Evolutionary conservation across 2,329 filamentous ascomycete species (phyloP), one percentile per base, ranked within the genome.

Genomic region (Aspergillus sp.): DNA sequence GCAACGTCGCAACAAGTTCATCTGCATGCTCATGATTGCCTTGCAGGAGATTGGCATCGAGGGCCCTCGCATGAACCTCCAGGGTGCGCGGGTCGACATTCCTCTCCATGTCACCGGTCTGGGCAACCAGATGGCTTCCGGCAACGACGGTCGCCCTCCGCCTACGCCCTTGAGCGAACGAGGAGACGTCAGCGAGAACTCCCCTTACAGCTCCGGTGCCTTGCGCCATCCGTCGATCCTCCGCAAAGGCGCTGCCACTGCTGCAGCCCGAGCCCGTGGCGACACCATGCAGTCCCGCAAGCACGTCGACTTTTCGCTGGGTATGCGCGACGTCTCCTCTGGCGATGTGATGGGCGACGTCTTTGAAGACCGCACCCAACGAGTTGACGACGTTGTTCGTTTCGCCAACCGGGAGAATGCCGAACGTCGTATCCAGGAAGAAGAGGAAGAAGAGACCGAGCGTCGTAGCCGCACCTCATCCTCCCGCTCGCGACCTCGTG

Each of bases 1-100:
- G 2, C 91, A 90, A 67, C 87, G 94, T 18, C 90, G 95, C 69
- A 97, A 97, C 82, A 95, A 93, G 73, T 96, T 98, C 76, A 92
- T 96, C 65, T 92, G 90, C 64, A 92, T 95, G 62, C 81, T 98
- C 70, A 96, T 96, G 89, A 82, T 90, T 42, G 87, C 91, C 57
- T 92, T 97, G 81, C 85, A 90, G 62, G 87, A 91, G 57, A 82
- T 94, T 54, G 91, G 91, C 59, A 95, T 96, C 73, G 90, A 96
- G 81, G 90, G 90, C 56, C 92, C 92, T 49, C 85, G 87, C 68
- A 87, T 88, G 80, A 87, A 89, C 69, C 85, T 84, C 76, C 87
- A 89, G 55, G 88, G 90, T 61, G 85, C 87, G 60, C 86, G 85
- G 67, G 79, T 85, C 59, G 85, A 86, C 52, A 87, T 86, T 72